These are phyloP conservation scores for Middelhovenomyces tepae DNA, from an alignment of 805 yeast species.

Conservation along the genomic window DNA sequence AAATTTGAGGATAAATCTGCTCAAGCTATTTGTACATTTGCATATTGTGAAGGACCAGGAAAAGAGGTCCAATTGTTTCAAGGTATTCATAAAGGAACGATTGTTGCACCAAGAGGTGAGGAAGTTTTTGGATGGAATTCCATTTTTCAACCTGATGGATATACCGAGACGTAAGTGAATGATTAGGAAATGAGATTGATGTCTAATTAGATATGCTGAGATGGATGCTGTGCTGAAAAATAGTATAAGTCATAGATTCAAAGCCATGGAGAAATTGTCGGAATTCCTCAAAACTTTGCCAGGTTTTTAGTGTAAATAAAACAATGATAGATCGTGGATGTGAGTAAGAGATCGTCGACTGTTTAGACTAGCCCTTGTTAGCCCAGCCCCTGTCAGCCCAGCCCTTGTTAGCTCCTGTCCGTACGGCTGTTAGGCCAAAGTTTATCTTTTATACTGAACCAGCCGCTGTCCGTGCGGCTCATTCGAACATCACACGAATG, in stretches of 20 bases:
- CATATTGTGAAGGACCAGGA: conserved; percentile 78
- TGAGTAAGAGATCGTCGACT: no score
- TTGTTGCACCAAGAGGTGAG: conserved; percentile 73
- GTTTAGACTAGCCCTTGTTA: no score
- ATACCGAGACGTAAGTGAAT: conserved; percentile 39
- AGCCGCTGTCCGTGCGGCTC: no score
- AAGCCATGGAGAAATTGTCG: conserved; percentile 67
- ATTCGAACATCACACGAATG: no score
- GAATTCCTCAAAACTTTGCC: conserved; percentile 38
- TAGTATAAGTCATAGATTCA: conserved; percentile 76
- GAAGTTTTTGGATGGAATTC: conserved; percentile 93
- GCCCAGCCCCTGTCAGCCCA: no score
- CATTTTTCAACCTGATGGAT: conserved; percentile 75
- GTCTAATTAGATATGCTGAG: conserved; percentile 59
- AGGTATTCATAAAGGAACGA: conserved; percentile 73
- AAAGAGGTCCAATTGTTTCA: conserved; percentile 66
- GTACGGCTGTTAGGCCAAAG: no score
- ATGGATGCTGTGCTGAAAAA: conserved; percentile 73
- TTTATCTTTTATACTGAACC: no score
- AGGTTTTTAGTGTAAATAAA: no score
- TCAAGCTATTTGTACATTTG: conserved; percentile 85
- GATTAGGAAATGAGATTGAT: no score
- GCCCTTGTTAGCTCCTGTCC: no score
- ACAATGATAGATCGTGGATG: no score
- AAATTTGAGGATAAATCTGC: conserved; percentile 82